Conservation (phyloP, 2,329 filamentous ascomycete genomes). For the Emergomyces pasteurianus region DNA sequence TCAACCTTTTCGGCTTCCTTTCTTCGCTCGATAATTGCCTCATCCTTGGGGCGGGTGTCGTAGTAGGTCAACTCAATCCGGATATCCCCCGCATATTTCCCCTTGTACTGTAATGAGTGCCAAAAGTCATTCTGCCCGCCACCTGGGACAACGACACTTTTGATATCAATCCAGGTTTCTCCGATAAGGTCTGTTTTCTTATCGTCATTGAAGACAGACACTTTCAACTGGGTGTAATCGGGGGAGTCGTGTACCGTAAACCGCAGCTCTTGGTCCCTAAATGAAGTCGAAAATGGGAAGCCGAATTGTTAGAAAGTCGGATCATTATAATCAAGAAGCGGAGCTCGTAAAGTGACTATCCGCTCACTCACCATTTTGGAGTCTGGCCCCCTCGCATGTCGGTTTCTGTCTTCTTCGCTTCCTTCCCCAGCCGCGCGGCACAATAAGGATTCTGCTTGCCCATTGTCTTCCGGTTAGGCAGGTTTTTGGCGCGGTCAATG, state of each 20-base stretch:
- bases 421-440: slow-evolving; percentile 83
- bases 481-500: slow-evolving; percentile 89
- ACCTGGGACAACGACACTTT: slow-evolving; percentile 66
- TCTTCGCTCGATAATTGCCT: slow-evolving; percentile 45
- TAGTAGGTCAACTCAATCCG: slow-evolving; percentile 95
- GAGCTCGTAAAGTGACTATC: neutral
- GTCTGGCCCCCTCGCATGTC: slow-evolving; percentile 92
- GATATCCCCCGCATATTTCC: slow-evolving; percentile 92
- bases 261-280: slow-evolving; percentile 91
- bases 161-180: slow-evolving; percentile 79
- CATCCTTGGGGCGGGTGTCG: slow-evolving; percentile 77
- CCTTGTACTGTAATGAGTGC: slow-evolving; percentile 76
- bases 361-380: slow-evolving; percentile 64
- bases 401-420: slow-evolving; percentile 92
- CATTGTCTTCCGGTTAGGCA: slow-evolving; percentile 93
- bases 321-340: slow-evolving; percentile 8
- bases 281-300: slow-evolving; percentile 1
- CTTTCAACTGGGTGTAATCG: slow-evolving; percentile 90
- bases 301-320: neutral
- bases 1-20: slow-evolving; percentile 32
- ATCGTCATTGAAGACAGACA: slow-evolving; percentile 96
- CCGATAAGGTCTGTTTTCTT: slow-evolving; percentile 96
- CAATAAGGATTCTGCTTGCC: slow-evolving; percentile 98
- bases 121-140: slow-evolving; percentile 91
- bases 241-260: slow-evolving; percentile 93